Percentiles rank a stretch among this genome's conserved stretches.
Conservation (phyloP, 768 basidiomycete species). For the Mycena filopes region DNA sequence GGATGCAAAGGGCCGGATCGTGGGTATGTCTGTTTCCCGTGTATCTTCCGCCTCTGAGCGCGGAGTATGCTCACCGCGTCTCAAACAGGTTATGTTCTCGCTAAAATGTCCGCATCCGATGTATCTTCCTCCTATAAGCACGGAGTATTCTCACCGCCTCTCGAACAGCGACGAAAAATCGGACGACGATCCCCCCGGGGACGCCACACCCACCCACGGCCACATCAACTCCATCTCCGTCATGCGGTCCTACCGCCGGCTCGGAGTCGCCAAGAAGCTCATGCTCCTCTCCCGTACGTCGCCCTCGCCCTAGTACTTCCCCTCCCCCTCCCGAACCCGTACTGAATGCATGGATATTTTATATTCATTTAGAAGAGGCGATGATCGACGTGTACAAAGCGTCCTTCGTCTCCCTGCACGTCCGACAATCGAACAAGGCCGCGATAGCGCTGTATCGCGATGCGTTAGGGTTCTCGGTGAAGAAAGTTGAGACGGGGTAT, state of each 20-base stretch:
- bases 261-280: slow-evolving; percentile 92
- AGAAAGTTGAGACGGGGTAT: slow-evolving; percentile 88
- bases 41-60: not conserved
- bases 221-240: slow-evolving; percentile 99
- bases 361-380: slow-evolving; percentile 68
- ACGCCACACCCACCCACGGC: slow-evolving; percentile 69
- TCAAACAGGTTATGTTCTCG: slow-evolving; percentile 89
- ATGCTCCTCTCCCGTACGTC: slow-evolving; percentile 94
- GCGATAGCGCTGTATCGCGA: slow-evolving; percentile 91
- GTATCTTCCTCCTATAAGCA: not conserved
- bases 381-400: slow-evolving; percentile 92
- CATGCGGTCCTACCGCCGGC: slow-evolving; percentile 86
- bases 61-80: not conserved
- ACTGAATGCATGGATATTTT: too few relatives aligned
- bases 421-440: slow-evolving; percentile 94
- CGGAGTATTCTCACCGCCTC: not conserved
- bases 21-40: slow-evolving; percentile 80
- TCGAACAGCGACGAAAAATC: slow-evolving; percentile 55
- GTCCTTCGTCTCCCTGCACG: slow-evolving; percentile 87
- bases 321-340: too few relatives aligned
- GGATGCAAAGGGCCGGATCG: slow-evolving; percentile 87
- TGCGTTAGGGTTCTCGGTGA: slow-evolving; percentile 89
- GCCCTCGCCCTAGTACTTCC: too few relatives aligned
- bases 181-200: slow-evolving; percentile 39
- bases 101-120: slow-evolving; percentile 80